phyloP scores from a whole-genome alignment of 1,284 basidiomycete genomes.

The Ustilago tritici region DNA sequence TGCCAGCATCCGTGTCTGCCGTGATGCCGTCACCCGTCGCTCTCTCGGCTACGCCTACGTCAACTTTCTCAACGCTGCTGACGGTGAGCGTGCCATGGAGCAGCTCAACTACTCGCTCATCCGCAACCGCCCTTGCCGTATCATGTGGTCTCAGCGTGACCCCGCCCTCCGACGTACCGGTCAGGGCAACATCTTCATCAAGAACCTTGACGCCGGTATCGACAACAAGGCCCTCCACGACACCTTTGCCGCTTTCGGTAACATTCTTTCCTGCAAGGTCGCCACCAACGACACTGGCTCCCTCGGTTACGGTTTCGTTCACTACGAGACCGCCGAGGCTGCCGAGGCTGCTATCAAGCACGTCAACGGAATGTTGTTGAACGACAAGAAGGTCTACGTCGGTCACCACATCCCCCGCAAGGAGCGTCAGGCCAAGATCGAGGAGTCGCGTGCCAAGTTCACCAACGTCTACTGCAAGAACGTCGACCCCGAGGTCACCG shows the following conservation, averaged over 20 bases:
- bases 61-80: constrained; percentile 94
- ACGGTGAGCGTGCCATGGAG: constrained; percentile 99
- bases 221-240: constrained; percentile 99
- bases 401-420: constrained; percentile 98
- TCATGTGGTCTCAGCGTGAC: constrained; percentile 99
- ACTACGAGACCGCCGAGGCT: constrained; percentile 97
- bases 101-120: constrained; percentile 99
- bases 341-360: constrained; percentile 92
- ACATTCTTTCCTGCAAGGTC: constrained; percentile 99
- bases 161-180: constrained; percentile 98
- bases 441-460: constrained; percentile 95
- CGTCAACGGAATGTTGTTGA: constrained; percentile 98
- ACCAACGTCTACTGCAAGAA: constrained; percentile 99
- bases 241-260: constrained; percentile 98
- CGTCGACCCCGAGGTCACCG: constrained; percentile 84
- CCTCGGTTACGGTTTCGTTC: constrained; percentile 88
- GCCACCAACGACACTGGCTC: constrained; percentile 73
- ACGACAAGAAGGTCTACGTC: constrained; percentile 90
- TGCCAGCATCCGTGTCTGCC: constrained; percentile 98
- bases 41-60: constrained; percentile 99
- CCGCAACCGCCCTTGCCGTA: constrained; percentile 97
- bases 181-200: constrained; percentile 99
- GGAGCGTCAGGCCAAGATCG: constrained; percentile 84
- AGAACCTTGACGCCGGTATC: constrained; percentile 97
- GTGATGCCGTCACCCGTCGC: constrained; percentile 98